These are phyloP conservation scores for Acer negundo DNA, from an alignment of 345 rosid genomes.

Conservation along the genomic window DNA sequence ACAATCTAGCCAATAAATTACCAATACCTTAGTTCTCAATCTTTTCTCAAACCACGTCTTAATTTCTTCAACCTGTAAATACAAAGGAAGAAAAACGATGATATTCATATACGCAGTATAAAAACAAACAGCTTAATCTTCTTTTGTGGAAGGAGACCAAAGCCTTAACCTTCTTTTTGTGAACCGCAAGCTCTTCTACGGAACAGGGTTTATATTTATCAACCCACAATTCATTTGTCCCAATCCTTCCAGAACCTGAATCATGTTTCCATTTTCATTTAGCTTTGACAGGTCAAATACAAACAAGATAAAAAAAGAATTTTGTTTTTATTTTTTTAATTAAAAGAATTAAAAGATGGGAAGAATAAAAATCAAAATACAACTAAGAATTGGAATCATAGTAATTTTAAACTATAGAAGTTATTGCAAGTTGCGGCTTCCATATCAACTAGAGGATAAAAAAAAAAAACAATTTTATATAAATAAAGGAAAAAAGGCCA, in stretches of 20 bases:
- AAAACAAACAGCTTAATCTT: constrained; percentile 31
- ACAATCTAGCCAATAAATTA: background rate
- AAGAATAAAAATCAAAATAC: background rate
- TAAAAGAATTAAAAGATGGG: background rate
- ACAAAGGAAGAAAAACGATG: background rate
- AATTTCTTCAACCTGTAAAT: constrained; percentile 73
- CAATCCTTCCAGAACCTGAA: constrained; percentile 45
- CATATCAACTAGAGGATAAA: background rate
- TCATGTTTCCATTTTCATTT: constrained; percentile 22
- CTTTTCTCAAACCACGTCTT: constrained; percentile 71
- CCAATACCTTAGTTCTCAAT: constrained; percentile 51
- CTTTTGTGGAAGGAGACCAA: constrained; percentile 22
- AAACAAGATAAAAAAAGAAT: background rate
- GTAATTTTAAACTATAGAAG: background rate
- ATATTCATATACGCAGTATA: background rate
- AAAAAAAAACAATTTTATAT: background rate
- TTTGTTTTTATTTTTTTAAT: too few relatives aligned
- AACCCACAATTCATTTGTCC: constrained; percentile 66
- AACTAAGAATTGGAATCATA: background rate
- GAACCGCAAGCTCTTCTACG: constrained; percentile 87
- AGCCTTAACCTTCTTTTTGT: constrained; percentile 75
- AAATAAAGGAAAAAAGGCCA: background rate
- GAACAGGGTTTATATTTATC: constrained; percentile 74
- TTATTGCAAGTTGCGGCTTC: background rate
- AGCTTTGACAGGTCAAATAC: constrained; percentile 7